Conservation (phyloP, 2,329 filamentous ascomycete species). For the Corniculantispora saksenae region DNA sequence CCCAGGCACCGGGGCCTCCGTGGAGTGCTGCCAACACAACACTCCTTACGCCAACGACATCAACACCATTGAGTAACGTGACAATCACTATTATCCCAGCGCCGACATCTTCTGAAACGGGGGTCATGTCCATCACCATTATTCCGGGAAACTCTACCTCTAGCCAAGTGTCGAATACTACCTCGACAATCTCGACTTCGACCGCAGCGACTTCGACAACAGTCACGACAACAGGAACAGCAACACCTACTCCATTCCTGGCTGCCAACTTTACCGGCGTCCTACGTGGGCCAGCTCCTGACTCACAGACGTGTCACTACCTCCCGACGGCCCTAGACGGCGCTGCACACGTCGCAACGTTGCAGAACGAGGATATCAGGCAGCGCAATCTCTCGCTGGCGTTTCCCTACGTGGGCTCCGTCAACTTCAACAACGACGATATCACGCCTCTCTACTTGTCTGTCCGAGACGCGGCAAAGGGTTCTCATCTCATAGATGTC, state of each 20-base stretch:
- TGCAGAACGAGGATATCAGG: slow-evolving; percentile 34
- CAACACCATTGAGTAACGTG: background rate
- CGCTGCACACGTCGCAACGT: slow-evolving; percentile 28
- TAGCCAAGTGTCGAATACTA: background rate
- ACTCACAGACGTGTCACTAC: slow-evolving; percentile 31
- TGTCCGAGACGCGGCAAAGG: slow-evolving; percentile 31
- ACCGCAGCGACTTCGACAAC: background rate
- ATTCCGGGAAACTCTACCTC: background rate
- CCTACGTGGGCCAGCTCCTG: slow-evolving; percentile 6
- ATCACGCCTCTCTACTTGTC: slow-evolving; percentile 37
- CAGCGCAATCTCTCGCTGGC: slow-evolving; percentile 35
- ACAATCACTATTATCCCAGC: background rate
- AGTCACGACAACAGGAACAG: background rate
- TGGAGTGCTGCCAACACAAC: slow-evolving; percentile 2
- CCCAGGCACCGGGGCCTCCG: background rate
- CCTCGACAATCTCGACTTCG: background rate
- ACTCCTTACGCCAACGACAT: background rate
- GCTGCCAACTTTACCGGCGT: slow-evolving; percentile 17
- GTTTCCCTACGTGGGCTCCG: slow-evolving; percentile 39
- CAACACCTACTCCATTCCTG: background rate
- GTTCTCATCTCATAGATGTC: slow-evolving; percentile 35
- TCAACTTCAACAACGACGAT: slow-evolving; percentile 35
- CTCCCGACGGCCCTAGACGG: slow-evolving; percentile 28
- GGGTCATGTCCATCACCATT: background rate
- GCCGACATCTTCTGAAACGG: background rate